A percentile compares a stretch with the other conserved stretches of the same genome.
These are phyloP conservation scores for Flammula alnicola DNA, from an alignment of 1,284 basidiomycete genomes.

Conservation along the genomic window DNA sequence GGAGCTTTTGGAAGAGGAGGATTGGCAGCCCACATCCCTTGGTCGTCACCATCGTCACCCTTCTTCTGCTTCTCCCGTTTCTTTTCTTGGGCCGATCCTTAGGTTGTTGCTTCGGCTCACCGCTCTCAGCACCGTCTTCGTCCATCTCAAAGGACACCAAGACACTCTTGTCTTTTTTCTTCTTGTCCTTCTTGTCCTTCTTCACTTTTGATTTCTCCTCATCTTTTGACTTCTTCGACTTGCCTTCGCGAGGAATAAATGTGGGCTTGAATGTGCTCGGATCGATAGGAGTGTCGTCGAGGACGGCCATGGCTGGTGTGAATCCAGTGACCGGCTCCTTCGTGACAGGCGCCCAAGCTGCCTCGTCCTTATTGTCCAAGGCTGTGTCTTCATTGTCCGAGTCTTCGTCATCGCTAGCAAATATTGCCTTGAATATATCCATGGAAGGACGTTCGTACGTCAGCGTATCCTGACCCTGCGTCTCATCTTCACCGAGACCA, in stretches of 20 bases:
- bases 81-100: slow-evolving; percentile 49
- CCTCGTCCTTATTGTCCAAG: slow-evolving; percentile 26
- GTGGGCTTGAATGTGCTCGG: slow-evolving; percentile 77
- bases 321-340: slow-evolving; percentile 11
- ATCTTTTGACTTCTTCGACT: slow-evolving; percentile 45
- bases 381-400: slow-evolving; percentile 64
- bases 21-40: slow-evolving; percentile 68
- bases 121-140: slow-evolving; percentile 53
- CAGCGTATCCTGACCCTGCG: slow-evolving; percentile 84
- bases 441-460: slow-evolving; percentile 87
- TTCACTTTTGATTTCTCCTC: slow-evolving; percentile 46
- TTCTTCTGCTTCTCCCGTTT: slow-evolving; percentile 43
- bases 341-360: slow-evolving; percentile 10
- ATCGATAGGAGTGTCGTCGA: slow-evolving; percentile 50
- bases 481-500: slow-evolving; percentile 87
- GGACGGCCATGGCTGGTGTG: slow-evolving; percentile 24
- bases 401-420: slow-evolving; percentile 88
- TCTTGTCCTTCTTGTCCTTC: slow-evolving; percentile 48
- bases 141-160: slow-evolving; percentile 75
- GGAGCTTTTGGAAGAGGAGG: slow-evolving; percentile 38
- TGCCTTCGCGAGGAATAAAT: slow-evolving; percentile 69
- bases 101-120: slow-evolving; percentile 34
- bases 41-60: slow-evolving; percentile 51
- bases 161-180: slow-evolving; percentile 50
- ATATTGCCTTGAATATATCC: slow-evolving; percentile 96